Percentiles rank a stretch among this genome's conserved stretches.
Evolutionary conservation across 2,329 filamentous ascomycete species (phyloP).

Genomic region (Teratosphaeria viscida): DNA sequence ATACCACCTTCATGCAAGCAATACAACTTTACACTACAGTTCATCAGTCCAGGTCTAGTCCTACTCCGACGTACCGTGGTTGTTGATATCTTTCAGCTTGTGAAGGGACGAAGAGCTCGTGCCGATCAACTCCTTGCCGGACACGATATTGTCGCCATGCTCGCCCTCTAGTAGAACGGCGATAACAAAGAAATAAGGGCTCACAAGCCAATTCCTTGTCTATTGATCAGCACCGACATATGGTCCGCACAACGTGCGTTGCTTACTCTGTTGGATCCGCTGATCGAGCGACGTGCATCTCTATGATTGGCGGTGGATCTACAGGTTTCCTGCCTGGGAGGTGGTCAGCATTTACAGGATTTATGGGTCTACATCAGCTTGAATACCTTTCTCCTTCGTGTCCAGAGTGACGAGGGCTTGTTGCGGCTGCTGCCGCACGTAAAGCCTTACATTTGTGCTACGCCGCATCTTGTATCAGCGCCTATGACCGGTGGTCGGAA

Average conservation of each 20-base stretch:
- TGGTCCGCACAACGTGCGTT: not conserved
- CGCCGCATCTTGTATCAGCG: not conserved
- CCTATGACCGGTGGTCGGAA: not conserved
- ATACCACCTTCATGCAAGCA: not conserved
- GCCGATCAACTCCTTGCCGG: conserved; percentile 38
- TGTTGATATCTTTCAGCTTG: conserved; percentile 66
- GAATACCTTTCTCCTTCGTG: conserved; percentile 63
- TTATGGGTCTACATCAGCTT: not conserved
- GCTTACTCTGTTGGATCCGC: conserved; percentile 9
- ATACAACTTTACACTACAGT: not conserved
- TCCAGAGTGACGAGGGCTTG: conserved; percentile 54
- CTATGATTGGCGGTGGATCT: conserved; percentile 76
- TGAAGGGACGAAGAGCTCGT: conserved; percentile 73
- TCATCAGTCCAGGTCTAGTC: not conserved
- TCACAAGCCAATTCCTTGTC: conserved; percentile 50
- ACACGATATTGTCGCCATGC: conserved; percentile 10
- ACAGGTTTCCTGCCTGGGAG: conserved; percentile 57
- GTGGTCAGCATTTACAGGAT: not conserved
- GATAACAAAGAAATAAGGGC: conserved; percentile 54
- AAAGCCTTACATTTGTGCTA: conserved; percentile 48
- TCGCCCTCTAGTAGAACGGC: conserved; percentile 38
- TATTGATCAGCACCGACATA: conserved; percentile 4
- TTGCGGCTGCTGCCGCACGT: conserved; percentile 56
- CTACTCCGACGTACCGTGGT: conserved; percentile 37
- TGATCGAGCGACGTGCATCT: conserved; percentile 46